phyloP scores from a whole-genome alignment of 768 basidiomycete species.

The Podaxis pistillaris region DNA sequence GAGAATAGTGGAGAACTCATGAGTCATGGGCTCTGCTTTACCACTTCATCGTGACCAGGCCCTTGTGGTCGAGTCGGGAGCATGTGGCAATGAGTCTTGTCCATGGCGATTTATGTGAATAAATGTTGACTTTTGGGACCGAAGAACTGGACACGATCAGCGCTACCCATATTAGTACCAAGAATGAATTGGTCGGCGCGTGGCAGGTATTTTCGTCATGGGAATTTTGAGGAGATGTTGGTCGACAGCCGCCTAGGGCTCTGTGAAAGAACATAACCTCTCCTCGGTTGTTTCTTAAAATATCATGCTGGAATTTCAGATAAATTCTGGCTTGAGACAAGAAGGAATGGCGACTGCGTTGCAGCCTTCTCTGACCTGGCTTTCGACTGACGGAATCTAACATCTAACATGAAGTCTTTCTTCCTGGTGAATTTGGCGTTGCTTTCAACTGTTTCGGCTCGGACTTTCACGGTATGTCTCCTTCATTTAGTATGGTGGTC shows the following conservation, averaged over 20 bases:
- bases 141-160: neutral
- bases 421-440: constrained; percentile 8
- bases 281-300: neutral
- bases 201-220: neutral
- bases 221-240: neutral
- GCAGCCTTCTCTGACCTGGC: neutral
- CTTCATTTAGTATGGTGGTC: neutral
- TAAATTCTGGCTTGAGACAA: constrained; percentile 8
- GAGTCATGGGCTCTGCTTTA: neutral
- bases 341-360: neutral
- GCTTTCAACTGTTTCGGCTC: constrained; percentile 13
- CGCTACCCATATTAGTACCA: neutral
- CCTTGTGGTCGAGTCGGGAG: constrained; percentile 1
- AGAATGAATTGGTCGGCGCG: neutral
- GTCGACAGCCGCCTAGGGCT: neutral
- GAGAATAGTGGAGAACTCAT: neutral
- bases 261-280: neutral
- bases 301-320: neutral
- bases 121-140: neutral
- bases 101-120: constrained; percentile 2
- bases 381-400: neutral
- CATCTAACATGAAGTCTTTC: constrained; percentile 12
- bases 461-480: constrained; percentile 47
- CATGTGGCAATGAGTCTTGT: neutral
- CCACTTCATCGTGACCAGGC: neutral